Evolutionary conservation across 2,329 filamentous ascomycete genomes (phyloP), one percentile per base, ranked within the genome.

Genomic region (Aspergillus pseudonomiae): DNA sequence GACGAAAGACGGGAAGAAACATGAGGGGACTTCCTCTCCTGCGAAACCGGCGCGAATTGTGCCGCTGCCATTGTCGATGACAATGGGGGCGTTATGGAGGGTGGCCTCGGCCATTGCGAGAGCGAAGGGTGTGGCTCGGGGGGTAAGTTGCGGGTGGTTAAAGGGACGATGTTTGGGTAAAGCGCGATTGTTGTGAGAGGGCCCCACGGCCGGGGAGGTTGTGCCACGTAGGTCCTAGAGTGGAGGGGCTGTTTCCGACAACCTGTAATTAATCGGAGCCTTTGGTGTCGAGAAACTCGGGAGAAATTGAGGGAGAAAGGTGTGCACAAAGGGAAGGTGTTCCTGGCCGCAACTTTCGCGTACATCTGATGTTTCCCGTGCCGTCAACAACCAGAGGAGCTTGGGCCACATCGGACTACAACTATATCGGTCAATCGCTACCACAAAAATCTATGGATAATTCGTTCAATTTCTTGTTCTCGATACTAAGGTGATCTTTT

Each of bases 61-160:
- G 69, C 95, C 95, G 70, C 94, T 97, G 74, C 95, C 95, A 82
- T 99, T 99, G 87, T 99, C 95, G 75, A 99, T 91, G 77, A 99
- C 95, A 79, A 99, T 97, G 64, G 95, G 94, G 70, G 93, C 94
- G 85, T 99, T 99, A 85, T 97, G 95, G 61, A 98, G 88, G 65
- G 85, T 81, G 63, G 78, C 85, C 76, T 91, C 89, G 68, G 85
- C 83, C 87, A 90, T 89, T 71, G 67, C 73, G 74, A 68, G 67
- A 65, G 65, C 64, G 61, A 62, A 63, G 63, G 55, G 62, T 59
- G 62, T 58, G 66, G 64, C 57, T 53, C 65, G 36, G 65, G 57
- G 48, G 53, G 54, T 45, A 59, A 41, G 26, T 57, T 54, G 41
- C 59, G 52, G 48, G 56, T 34, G 64, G 57, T 59, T 59, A 57